phyloP scores from a whole-genome alignment of 192 early-diverging fungal species.

The Glomus cerebriforme region DNA sequence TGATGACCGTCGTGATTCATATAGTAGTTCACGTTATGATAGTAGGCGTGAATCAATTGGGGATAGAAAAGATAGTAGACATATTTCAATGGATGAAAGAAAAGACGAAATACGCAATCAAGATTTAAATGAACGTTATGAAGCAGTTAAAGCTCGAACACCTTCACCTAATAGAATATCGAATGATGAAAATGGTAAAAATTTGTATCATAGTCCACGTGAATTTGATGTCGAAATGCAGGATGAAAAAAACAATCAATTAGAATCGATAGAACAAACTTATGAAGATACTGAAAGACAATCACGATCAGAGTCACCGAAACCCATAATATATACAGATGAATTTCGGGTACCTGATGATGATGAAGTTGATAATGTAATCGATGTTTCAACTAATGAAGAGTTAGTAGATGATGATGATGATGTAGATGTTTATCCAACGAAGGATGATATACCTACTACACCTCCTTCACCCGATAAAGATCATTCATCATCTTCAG shows the following conservation, averaged over 20 bases:
- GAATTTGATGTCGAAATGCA: not conserved
- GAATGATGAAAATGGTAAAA: not conserved
- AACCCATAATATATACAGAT: not conserved
- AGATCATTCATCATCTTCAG: not conserved
- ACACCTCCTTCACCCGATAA: constrained; percentile 10
- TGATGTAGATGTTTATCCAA: not conserved
- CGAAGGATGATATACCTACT: not conserved
- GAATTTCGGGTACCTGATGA: not conserved
- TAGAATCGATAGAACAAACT: not conserved
- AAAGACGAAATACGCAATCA: constrained; percentile 8
- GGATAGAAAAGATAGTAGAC: not conserved
- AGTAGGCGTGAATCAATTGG: not conserved
- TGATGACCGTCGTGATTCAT: not conserved
- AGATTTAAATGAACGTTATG: not conserved
- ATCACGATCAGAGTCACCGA: not conserved
- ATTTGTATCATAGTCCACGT: not conserved
- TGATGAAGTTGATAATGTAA: constrained; percentile 13
- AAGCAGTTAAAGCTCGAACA: not conserved
- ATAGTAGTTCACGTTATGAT: not conserved
- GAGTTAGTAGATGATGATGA: constrained; percentile 1
- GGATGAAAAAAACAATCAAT: not conserved
- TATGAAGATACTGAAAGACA: constrained; percentile 1
- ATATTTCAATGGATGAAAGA: constrained; percentile 8
- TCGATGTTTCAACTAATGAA: constrained; percentile 21
- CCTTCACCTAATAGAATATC: not conserved